Evolutionary conservation across 768 basidiomycete species (phyloP), one percentile per base, ranked within the genome.

Genomic region (Imleria badia): DNA sequence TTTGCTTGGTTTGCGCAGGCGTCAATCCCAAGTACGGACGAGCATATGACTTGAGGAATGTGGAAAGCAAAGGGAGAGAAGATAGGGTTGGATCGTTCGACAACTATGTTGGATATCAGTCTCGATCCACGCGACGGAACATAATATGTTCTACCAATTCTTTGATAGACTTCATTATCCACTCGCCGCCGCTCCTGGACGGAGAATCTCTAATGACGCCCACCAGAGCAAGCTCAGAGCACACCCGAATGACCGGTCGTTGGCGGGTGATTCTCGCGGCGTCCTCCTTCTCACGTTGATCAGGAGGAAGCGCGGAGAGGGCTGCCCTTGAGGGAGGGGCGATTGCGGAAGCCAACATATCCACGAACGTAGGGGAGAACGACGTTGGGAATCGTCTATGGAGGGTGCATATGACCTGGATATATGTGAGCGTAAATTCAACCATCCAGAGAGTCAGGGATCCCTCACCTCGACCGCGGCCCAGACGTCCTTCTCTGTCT

Each of bases 211-310:
- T 83, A 51, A 95, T 89, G 46, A 95, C 76, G 9, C 89, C 92
- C 1, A 97, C 86, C 20, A 97, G 75, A 11, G 92, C 94, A 38
- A 98, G 77, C 72, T 99, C 97, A 2, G 92, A 85, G 61, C 91
- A 89, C 19, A 98, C 85, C 41, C 95, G 82, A 52, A 98, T 73
- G 31, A 94, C 75, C 3, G 92, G 91, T 20, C 97, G 81, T 69
- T 98, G 94, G 45, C 89, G 85, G 7, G 81, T 63, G 26, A 99
- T 75, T 23, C 97, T 81, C 10, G 83, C 75, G 45, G 81, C 75
- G 59, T 98, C 95, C 58, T 99, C 97, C 72, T 93, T 96, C 67
- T 99, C 97, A 45, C 87, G 83, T 62, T 94, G 94, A 64, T 94
- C 93, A 0, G 79, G 76, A 3, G 81, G 73, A 44, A 91, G 67